Conservation (phyloP, 2,329 filamentous ascomycete species). For the Aspergillus pseudonomiae region DNA sequence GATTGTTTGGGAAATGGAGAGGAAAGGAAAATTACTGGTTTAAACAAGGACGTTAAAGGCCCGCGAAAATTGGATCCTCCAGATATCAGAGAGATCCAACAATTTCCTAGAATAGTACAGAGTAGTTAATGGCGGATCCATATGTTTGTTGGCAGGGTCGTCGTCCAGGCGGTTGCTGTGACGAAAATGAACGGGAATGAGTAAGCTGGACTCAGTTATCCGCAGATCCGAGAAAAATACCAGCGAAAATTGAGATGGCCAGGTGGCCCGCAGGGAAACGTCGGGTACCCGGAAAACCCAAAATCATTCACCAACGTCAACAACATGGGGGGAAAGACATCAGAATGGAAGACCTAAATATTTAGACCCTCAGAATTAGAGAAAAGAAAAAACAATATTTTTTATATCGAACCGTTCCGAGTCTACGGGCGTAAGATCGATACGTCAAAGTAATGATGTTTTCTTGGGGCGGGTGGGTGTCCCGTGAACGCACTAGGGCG, state of each 20-base stretch:
- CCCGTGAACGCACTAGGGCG: slow-evolving; percentile 35
- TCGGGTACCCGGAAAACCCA: slow-evolving; percentile 16
- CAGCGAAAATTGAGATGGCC: slow-evolving; percentile 31
- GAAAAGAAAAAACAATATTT: not conserved
- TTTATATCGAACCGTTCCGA: not conserved
- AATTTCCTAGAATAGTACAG: slow-evolving; percentile 2
- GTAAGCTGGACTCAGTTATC: slow-evolving; percentile 36
- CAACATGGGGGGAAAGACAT: slow-evolving; percentile 3
- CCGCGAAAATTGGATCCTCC: not conserved
- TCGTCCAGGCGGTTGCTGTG: slow-evolving; percentile 32
- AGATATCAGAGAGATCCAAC: slow-evolving; percentile 1
- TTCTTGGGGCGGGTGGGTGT: slow-evolving; percentile 6
- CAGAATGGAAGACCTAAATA: not conserved
- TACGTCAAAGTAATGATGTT: slow-evolving; percentile 5
- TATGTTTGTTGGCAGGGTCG: slow-evolving; percentile 9
- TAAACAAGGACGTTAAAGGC: not conserved
- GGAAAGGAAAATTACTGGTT: not conserved
- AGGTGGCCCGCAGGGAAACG: slow-evolving; percentile 28
- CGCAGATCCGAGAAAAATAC: slow-evolving; percentile 42
- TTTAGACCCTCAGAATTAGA: not conserved
- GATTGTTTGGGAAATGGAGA: not conserved
- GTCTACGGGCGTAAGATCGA: not conserved
- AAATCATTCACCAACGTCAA: slow-evolving; percentile 1
- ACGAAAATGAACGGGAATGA: slow-evolving; percentile 36
- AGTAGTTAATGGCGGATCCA: not conserved